These are phyloP conservation scores for Massariosphaeria phaeospora DNA, from an alignment of 495 filamentous ascomycete species.

Conservation along the genomic window DNA sequence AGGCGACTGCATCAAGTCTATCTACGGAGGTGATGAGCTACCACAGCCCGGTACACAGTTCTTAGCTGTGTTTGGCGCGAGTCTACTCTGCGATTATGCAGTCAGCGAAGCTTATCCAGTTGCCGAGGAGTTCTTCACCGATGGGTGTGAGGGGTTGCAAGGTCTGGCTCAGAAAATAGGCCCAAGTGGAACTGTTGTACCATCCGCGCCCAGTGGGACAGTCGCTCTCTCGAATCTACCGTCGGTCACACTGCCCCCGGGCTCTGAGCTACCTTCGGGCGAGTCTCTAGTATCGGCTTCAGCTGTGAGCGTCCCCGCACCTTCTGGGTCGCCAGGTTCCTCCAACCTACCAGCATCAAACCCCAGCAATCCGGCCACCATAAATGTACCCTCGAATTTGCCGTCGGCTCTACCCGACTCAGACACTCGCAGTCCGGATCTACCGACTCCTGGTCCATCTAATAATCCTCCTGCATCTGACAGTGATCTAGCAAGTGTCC, in stretches of 20 bases:
- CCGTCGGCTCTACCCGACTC: not conserved
- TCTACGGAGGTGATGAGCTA: constrained; percentile 17
- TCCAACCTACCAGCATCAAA: constrained; percentile 5
- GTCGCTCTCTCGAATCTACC: constrained; percentile 1
- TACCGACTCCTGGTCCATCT: not conserved
- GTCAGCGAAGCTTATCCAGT: constrained; percentile 20
- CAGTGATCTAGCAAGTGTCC: not conserved
- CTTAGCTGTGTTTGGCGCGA: constrained; percentile 21
- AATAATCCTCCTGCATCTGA: not conserved
- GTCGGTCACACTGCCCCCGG: not conserved
- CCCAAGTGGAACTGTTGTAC: constrained; percentile 8
- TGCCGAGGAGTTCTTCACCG: constrained; percentile 15
- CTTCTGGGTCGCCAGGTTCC: not conserved
- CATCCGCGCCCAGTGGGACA: constrained; percentile 10
- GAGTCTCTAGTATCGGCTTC: not conserved
- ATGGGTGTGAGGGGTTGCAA: constrained; percentile 21
- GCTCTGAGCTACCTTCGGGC: not conserved
- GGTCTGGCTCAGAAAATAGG: constrained; percentile 6
- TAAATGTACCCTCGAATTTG: not conserved
- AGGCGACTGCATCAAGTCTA: constrained; percentile 19
- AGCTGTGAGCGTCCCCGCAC: not conserved
- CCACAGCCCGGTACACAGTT: constrained; percentile 14
- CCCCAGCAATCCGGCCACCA: constrained; percentile 1
- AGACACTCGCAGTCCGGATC: not conserved
- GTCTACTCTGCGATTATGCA: constrained; percentile 23